These are phyloP conservation scores for Phytophthora quininea DNA, from an alignment of 352 stramenopile species.

Conservation along the genomic window DNA sequence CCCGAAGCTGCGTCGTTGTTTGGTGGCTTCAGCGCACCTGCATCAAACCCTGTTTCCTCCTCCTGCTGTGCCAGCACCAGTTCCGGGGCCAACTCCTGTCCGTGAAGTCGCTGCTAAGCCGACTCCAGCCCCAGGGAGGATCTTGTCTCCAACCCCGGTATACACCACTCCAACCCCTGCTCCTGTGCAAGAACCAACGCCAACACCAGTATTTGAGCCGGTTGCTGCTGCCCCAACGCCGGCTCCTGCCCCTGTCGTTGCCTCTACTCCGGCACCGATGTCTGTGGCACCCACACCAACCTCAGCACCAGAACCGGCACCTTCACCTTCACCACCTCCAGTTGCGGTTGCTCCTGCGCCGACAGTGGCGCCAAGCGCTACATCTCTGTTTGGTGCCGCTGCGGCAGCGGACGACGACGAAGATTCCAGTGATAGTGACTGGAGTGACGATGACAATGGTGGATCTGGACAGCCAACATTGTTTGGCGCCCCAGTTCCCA, in stretches of 20 bases:
- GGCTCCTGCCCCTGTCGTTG: neutral
- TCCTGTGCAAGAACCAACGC: neutral
- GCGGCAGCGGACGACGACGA: slow-evolving; percentile 42
- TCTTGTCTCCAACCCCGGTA: slow-evolving; percentile 8
- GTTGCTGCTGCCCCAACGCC: neutral
- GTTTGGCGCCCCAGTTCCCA: slow-evolving; percentile 40
- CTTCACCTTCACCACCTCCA: slow-evolving; percentile 11
- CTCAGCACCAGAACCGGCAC: slow-evolving; percentile 1
- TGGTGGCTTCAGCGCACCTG: slow-evolving; percentile 21
- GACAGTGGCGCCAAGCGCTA: slow-evolving; percentile 13
- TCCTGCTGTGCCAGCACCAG: slow-evolving; percentile 13
- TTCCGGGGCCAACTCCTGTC: slow-evolving; percentile 14
- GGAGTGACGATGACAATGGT: slow-evolving; percentile 64
- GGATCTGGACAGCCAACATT: slow-evolving; percentile 30
- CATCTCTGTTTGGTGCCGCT: slow-evolving; percentile 44
- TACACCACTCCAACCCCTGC: slow-evolving; percentile 4
- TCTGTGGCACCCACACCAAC: slow-evolving; percentile 3
- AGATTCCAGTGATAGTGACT: slow-evolving; percentile 71
- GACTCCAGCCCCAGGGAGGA: slow-evolving; percentile 11
- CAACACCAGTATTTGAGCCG: slow-evolving; percentile 5
- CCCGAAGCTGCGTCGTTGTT: slow-evolving; percentile 34
- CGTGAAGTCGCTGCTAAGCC: slow-evolving; percentile 12
- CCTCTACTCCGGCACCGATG: slow-evolving; percentile 4
- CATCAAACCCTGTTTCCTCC: slow-evolving; percentile 15
- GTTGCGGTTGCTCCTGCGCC: slow-evolving; percentile 9